Evolutionary conservation across 2,329 filamentous ascomycete genomes (phyloP).

Genomic region (Shiraia bambusicola): DNA sequence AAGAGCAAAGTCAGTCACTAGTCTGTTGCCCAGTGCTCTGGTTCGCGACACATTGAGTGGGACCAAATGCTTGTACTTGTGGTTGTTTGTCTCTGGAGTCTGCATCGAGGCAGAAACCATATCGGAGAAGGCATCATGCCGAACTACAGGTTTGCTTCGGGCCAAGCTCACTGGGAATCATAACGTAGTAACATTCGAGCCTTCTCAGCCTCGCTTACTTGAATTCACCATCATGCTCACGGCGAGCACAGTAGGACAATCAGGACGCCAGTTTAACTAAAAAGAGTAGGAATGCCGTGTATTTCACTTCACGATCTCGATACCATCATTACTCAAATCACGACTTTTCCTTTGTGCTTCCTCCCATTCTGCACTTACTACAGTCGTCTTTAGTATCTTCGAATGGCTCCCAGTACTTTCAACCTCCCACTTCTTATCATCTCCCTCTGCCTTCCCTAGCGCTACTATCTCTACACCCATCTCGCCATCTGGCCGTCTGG

Average conservation of each 20-base stretch:
- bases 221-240: too few species aligned
- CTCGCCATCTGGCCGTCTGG: slow-evolving; percentile 31
- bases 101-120: too few species aligned
- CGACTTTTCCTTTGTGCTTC: slow-evolving; percentile 24
- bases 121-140: too few species aligned
- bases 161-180: too few species aligned
- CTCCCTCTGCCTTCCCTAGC: slow-evolving; percentile 10
- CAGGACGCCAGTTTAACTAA: too few species aligned
- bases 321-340: slow-evolving; percentile 22
- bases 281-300: too few species aligned
- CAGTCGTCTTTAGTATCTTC: slow-evolving; percentile 41
- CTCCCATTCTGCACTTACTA: slow-evolving; percentile 39
- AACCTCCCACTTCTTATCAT: slow-evolving; percentile 34
- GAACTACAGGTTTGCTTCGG: too few species aligned
- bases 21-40: slow-evolving; percentile 1
- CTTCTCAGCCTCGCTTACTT: too few species aligned
- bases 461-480: slow-evolving; percentile 37
- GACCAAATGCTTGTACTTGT: neutral
- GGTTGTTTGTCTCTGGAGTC: neutral
- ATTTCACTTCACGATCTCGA: slow-evolving; percentile 19
- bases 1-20: neutral
- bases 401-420: slow-evolving; percentile 37
- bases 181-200: too few species aligned
- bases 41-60: neutral
- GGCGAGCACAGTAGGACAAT: too few species aligned